Evolutionary conservation across 2,329 filamentous ascomycete species (phyloP).

Genomic region (Ophiostoma ips): DNA sequence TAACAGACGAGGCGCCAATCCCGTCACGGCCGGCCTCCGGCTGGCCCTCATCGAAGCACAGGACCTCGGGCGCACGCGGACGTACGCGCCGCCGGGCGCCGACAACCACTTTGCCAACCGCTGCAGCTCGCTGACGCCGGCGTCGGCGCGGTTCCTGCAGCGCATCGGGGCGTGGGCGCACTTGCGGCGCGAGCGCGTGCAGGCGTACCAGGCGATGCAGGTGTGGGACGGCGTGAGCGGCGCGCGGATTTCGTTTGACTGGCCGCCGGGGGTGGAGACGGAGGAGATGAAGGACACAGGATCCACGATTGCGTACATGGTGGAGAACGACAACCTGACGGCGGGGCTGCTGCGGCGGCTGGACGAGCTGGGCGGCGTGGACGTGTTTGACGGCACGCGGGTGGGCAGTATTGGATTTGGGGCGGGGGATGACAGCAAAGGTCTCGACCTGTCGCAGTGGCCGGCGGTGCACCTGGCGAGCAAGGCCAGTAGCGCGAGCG

Average conservation of each 20-base stretch:
- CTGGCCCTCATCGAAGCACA: conserved; percentile 86
- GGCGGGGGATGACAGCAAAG: conserved; percentile 22
- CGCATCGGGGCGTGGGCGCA: conserved; percentile 76
- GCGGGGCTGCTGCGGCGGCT: conserved; percentile 62
- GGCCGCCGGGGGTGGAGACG: conserved; percentile 35
- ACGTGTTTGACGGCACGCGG: conserved; percentile 60
- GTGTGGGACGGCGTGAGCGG: conserved; percentile 93
- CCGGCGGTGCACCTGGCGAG: conserved; percentile 62
- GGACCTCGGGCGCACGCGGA: conserved; percentile 55
- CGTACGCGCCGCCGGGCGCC: conserved; percentile 51
- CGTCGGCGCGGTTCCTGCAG: conserved; percentile 70
- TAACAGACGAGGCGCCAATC: conserved; percentile 48
- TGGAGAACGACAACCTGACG: conserved; percentile 82
- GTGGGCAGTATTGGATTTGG: conserved; percentile 74
- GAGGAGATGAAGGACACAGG: conserved; percentile 20
- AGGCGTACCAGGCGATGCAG: conserved; percentile 90
- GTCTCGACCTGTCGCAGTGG: conserved; percentile 72
- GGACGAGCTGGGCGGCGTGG: conserved; percentile 52
- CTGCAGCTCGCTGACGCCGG: conserved; percentile 85
- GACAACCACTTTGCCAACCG: conserved; percentile 80
- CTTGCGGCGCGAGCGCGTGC: conserved; percentile 57
- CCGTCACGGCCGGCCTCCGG: conserved; percentile 60
- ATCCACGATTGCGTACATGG: conserved; percentile 84
- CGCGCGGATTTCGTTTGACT: conserved; percentile 80
- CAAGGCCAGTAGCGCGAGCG: neutral